These are phyloP conservation scores for Flaveria floridana DNA, from an alignment of 140 eudicot species.

Conservation along the genomic window DNA sequence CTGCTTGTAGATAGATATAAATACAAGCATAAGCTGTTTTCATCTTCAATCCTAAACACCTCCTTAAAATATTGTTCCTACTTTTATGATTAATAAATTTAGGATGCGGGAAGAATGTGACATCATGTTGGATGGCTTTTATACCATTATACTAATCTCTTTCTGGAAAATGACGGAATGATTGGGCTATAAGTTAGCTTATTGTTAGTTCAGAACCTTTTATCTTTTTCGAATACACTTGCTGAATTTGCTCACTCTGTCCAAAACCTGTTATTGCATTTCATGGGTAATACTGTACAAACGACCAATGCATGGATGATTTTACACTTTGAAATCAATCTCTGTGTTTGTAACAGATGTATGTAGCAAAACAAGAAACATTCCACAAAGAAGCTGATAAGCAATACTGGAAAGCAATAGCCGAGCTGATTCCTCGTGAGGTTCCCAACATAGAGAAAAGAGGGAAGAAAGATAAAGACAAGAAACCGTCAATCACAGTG, in stretches of 20 bases:
- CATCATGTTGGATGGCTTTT: too few species aligned
- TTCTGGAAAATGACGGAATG: too few species aligned
- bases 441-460: conserved; percentile 91
- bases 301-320: neutral
- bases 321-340: neutral
- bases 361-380: conserved; percentile 70
- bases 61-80: too few species aligned
- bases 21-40: neutral
- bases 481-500: conserved; percentile 77
- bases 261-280: neutral
- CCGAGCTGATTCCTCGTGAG: conserved; percentile 87
- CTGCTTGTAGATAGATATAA: neutral
- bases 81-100: too few species aligned
- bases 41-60: too few species aligned
- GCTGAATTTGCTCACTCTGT: neutral
- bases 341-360: conserved; percentile 42
- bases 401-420: conserved; percentile 95
- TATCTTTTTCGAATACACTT: neutral
- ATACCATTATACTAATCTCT: too few species aligned
- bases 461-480: conserved; percentile 85
- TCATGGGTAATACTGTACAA: conserved; percentile 14
- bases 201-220: too few species aligned
- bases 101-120: too few species aligned
- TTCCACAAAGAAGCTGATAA: conserved; percentile 95
- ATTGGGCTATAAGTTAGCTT: too few species aligned